Conservation (phyloP, 208 protist species). For the Blastocrithidia nonstop region DNA sequence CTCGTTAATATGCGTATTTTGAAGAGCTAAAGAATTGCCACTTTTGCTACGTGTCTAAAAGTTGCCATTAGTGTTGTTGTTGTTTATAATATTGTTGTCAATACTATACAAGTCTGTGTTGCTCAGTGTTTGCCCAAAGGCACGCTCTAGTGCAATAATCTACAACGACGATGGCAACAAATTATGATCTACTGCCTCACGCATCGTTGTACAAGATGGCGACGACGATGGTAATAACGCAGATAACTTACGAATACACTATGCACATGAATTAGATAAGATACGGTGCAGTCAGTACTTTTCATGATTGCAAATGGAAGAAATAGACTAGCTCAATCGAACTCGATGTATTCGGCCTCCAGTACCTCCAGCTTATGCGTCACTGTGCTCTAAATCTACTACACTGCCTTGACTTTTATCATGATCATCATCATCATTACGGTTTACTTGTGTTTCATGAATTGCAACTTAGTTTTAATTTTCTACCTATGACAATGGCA, state of each 20-base stretch:
- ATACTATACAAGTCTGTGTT: slow-evolving; percentile 55
- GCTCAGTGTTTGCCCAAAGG: slow-evolving; percentile 67
- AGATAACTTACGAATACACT: slow-evolving; percentile 36
- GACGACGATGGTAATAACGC: slow-evolving; percentile 12
- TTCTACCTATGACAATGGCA: slow-evolving; percentile 8
- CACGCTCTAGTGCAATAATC: slow-evolving; percentile 67
- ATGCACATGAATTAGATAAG: slow-evolving; percentile 54
- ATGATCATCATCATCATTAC: slow-evolving; percentile 1
- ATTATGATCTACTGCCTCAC: slow-evolving; percentile 26
- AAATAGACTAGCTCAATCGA: slow-evolving; percentile 37
- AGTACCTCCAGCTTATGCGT: slow-evolving; percentile 55
- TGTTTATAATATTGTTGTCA: slow-evolving; percentile 16
- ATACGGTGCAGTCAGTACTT: slow-evolving; percentile 43
- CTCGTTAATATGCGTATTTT: too few species aligned
- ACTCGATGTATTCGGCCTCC: slow-evolving; percentile 78
- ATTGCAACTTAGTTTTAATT: background rate
- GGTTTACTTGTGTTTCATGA: background rate
- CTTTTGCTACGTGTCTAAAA: too few species aligned
- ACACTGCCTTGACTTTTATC: too few species aligned
- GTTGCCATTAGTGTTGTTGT: background rate
- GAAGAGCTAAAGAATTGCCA: too few species aligned
- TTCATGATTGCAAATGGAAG: slow-evolving; percentile 23
- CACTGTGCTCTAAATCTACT: background rate
- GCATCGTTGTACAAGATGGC: slow-evolving; percentile 36
- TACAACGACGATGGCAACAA: slow-evolving; percentile 59